Percentiles rank a stretch among this genome's conserved stretches.
phyloP scores from a whole-genome alignment of 352 stramenopile species.

The Pythium utonaiense region DNA sequence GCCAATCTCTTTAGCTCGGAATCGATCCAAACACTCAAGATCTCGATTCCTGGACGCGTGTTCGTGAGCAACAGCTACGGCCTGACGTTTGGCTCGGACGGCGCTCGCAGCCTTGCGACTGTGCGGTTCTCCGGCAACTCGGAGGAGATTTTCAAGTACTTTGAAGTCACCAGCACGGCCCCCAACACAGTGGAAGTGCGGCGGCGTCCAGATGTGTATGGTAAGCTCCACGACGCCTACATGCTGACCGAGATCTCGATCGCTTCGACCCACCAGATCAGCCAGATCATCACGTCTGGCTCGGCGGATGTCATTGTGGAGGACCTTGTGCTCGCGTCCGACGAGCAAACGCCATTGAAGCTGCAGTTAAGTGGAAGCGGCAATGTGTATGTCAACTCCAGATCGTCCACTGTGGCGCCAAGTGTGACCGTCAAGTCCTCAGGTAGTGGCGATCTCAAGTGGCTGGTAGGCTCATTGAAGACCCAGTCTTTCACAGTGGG shows the following conservation, averaged over 20 bases:
- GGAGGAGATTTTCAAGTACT: conserved; percentile 15
- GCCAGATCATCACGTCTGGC: conserved; percentile 3
- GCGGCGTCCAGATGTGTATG: neutral
- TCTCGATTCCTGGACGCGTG: conserved; percentile 48
- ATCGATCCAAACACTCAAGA: conserved; percentile 34
- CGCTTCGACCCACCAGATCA: conserved; percentile 4
- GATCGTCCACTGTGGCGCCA: neutral
- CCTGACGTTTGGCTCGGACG: neutral
- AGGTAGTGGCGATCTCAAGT: conserved; percentile 17
- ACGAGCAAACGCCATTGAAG: neutral
- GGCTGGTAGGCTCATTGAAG: neutral
- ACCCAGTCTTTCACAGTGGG: conserved; percentile 6
- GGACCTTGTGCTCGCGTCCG: conserved; percentile 15
- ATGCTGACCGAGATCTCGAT: conserved; percentile 23
- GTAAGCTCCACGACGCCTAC: conserved; percentile 9
- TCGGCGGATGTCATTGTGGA: conserved; percentile 20
- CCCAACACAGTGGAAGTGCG: conserved; percentile 14
- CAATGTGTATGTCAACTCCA: conserved; percentile 15
- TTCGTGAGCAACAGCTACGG: conserved; percentile 37
- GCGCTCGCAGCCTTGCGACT: neutral
- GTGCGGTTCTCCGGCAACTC: conserved; percentile 21
- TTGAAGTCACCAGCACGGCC: conserved; percentile 16
- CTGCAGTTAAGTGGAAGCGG: conserved; percentile 15
- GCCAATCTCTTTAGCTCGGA: conserved; percentile 10
- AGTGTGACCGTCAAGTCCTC: neutral